Base-by-base conservation (phyloP, 75 land plant genomes). In the Larix kaempferi region DNA sequence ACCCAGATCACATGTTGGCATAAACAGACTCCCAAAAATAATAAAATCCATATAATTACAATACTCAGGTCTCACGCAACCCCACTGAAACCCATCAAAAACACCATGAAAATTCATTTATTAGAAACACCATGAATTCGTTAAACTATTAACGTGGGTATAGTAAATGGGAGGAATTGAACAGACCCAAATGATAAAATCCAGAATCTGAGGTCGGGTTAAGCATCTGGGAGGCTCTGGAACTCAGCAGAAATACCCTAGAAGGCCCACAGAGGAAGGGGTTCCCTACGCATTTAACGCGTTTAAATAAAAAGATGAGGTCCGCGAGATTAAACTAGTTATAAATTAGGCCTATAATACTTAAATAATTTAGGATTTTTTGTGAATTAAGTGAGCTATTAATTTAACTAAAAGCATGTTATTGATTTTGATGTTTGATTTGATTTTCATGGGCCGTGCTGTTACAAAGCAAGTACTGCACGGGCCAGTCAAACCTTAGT, bases 391-490 rank as follows among this genome's bases (percentile, higher is more conserved):
- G 13, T 69, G 17, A 39, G 41, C 0, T 41, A 69, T 69, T 69
- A 39, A 7, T 69, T 39, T 41, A 69, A 69, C n/a, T 69, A 37
- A 19, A 8, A 69, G 5, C 41, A 12, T 69, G 52, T 69, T 39
- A 44, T 69, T 39, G 16, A 12, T 19, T 69, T 41, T 41, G 73
- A 69, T 69, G 41, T 69, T 21, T 69, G 73, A 69, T 69, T 29
- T 69, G 73, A 69, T 69, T 69, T 67, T n/a, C 17, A 39, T 41
- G 54, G 49, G n/a, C 54, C 73, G 73, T 69, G 41, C 73, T 21
- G 49, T 39, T 69, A 44, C 12, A 69, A 39, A 21, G 26, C 14
- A 69, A 69, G 73, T 69, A 69, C 73, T 69, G 73, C 22, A 16
- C 11, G 73, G n/a, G 73, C 41, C 25, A 35, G 73, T 69, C 73